A percentile compares a stretch with the other conserved stretches of the same genome.
Evolutionary conservation across 1,284 basidiomycete species (phyloP).

Genomic region (Pseudozyma tsukubaensis): DNA sequence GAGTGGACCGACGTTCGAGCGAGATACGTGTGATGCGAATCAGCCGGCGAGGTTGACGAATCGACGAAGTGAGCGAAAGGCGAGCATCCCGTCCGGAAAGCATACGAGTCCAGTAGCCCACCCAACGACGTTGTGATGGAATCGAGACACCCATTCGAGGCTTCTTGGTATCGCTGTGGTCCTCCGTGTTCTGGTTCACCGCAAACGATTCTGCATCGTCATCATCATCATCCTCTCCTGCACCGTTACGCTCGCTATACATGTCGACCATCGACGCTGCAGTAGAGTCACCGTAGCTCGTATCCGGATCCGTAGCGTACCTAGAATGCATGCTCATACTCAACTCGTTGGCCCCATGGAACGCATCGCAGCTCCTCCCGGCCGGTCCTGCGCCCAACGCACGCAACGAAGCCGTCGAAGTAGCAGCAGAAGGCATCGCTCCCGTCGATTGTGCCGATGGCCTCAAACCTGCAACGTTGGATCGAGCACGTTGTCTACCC

Average conservation of each 20-base stretch:
- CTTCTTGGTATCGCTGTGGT: slow-evolving; percentile 24
- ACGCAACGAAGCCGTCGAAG: slow-evolving; percentile 20
- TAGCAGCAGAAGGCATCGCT: slow-evolving; percentile 31
- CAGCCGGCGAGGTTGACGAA: slow-evolving; percentile 34
- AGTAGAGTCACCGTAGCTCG: slow-evolving; percentile 7
- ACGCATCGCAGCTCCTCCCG: slow-evolving; percentile 43
- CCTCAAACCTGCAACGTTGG: slow-evolving; percentile 26
- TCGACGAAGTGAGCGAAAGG: slow-evolving; percentile 23
- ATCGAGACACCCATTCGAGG: slow-evolving; percentile 59
- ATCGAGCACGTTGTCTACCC: slow-evolving; percentile 3
- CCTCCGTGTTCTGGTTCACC: slow-evolving; percentile 44
- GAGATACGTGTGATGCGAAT: slow-evolving; percentile 52
- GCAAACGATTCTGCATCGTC: slow-evolving; percentile 28
- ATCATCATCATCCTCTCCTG: neutral
- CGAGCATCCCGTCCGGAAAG: slow-evolving; percentile 51
- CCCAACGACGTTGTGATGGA: slow-evolving; percentile 53
- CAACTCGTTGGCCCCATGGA: slow-evolving; percentile 22
- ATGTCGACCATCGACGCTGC: slow-evolving; percentile 10
- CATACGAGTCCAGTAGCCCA: slow-evolving; percentile 59
- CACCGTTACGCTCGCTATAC: neutral
- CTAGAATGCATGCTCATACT: slow-evolving; percentile 16
- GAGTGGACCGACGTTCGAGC: slow-evolving; percentile 21
- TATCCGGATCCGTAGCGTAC: slow-evolving; percentile 19
- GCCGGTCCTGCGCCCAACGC: slow-evolving; percentile 38
- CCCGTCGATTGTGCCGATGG: slow-evolving; percentile 41